A percentile compares a stretch with the other conserved stretches of the same genome.
Evolutionary conservation across 805 yeast genomes (phyloP).

Genomic region (Yueomyces sinensis): DNA sequence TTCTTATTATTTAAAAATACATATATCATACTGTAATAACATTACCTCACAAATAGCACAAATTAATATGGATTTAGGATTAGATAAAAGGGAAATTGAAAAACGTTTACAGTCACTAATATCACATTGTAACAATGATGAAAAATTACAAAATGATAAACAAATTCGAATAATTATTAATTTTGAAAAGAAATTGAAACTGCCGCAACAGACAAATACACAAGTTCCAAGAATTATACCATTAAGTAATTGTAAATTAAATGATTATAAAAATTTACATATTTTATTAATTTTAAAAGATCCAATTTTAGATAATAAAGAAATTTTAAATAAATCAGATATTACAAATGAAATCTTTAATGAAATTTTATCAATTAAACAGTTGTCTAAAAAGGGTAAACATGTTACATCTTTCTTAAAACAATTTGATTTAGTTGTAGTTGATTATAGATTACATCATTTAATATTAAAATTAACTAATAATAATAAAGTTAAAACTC

Average conservation of each 20-base stretch:
- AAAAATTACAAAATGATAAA: conserved; percentile 15
- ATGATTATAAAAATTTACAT: conserved; percentile 34
- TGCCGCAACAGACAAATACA: conserved; percentile 31
- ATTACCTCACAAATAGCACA: too few relatives aligned
- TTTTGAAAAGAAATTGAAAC: conserved; percentile 29
- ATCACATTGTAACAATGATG: conserved; percentile 20
- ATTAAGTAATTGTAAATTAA: conserved; percentile 34
- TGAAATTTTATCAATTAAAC: conserved; percentile 47
- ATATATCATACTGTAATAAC: too few relatives aligned
- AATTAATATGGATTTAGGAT: too few relatives aligned
- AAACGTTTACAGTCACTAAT: conserved; percentile 15
- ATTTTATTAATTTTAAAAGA: conserved; percentile 61
- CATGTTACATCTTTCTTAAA: conserved; percentile 36
- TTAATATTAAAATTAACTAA: conserved; percentile 34
- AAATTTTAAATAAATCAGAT: conserved; percentile 34
- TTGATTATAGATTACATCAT: conserved; percentile 56
- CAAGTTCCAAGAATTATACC: conserved; percentile 48
- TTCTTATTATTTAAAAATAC: too few relatives aligned
- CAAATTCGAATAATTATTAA: conserved; percentile 31
- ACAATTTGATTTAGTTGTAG: conserved; percentile 54
- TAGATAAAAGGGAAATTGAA: conserved; percentile 1
- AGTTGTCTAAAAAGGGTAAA: conserved; percentile 34
- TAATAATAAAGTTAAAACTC: conserved; percentile 49
- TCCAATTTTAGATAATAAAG: conserved; percentile 46
- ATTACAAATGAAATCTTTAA: conserved; percentile 50